Conservation (phyloP, 2,329 filamentous ascomycete species). For the Hypomyces perniciosus region DNA sequence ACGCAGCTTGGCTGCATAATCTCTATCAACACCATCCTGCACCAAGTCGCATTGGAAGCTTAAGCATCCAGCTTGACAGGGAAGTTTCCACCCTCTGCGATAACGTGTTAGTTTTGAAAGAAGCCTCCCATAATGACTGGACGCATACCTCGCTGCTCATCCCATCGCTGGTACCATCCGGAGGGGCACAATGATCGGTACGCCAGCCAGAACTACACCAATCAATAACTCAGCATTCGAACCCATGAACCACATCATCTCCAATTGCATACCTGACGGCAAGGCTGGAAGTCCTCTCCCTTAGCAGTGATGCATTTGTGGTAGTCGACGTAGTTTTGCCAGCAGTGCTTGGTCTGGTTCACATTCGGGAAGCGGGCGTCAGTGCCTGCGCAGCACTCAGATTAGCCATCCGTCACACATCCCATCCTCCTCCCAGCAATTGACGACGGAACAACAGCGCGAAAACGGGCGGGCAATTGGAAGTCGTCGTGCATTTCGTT, state of each 20-base stretch:
- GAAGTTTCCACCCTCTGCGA: slow-evolving; percentile 60
- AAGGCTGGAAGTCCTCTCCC: slow-evolving; percentile 96
- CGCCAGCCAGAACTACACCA: slow-evolving; percentile 79
- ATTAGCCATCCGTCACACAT: slow-evolving; percentile 7
- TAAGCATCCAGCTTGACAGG: slow-evolving; percentile 59
- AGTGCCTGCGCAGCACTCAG: slow-evolving; percentile 59
- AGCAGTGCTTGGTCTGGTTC: slow-evolving; percentile 99
- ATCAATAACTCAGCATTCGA: slow-evolving; percentile 1
- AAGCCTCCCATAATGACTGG: not conserved
- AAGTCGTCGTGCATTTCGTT: slow-evolving; percentile 3
- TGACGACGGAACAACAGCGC: slow-evolving; percentile 1
- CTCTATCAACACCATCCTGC: slow-evolving; percentile 23
- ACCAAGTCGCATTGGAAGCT: slow-evolving; percentile 19
- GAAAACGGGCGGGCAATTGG: slow-evolving; percentile 2
- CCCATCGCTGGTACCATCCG: slow-evolving; percentile 90
- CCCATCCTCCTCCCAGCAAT: not conserved
- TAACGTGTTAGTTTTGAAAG: slow-evolving; percentile 14
- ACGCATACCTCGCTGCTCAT: slow-evolving; percentile 85
- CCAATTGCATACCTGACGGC: slow-evolving; percentile 71
- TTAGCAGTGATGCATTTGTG: slow-evolving; percentile 99
- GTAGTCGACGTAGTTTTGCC: slow-evolving; percentile 99
- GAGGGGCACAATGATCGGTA: slow-evolving; percentile 97
- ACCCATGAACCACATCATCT: not conserved
- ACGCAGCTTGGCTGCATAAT: slow-evolving; percentile 29
- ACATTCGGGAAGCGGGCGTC: slow-evolving; percentile 98